Base-by-base conservation (phyloP, 2,329 filamentous ascomycete species). In the Trichoderma sp. region DNA sequence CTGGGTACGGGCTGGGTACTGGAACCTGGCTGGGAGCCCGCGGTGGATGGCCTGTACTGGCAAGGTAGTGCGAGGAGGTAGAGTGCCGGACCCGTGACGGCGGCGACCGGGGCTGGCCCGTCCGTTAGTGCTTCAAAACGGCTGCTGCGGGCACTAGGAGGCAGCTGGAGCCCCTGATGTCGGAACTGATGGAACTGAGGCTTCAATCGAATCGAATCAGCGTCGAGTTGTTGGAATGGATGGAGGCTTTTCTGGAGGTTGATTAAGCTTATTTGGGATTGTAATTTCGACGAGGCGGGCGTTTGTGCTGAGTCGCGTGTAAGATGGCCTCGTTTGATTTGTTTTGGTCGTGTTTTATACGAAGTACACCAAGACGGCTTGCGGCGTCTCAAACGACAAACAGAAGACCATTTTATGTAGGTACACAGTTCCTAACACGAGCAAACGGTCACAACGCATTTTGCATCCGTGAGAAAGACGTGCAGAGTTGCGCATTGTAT, bases 161-260 rank as follows among this genome's bases (percentile, higher is more conserved):
- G 31, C 24, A 71, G 67, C 67, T 60, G 53, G 35, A 71, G 53
- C 69, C 69, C 69, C 59, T 72, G 38, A 53, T 16, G 66, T 59
- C 27, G 35, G 16, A 12, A 8, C 16, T 11, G 56, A 2, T 31
- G 27, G 50, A 24, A 56, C 11, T 24, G 21, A 12, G 50, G 50
- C 50, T 56, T 24, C 50, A 24, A 24, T 56, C 21, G 4, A 53
- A 56, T 14, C n/a, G 2, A 12, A 24, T 56, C 50, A 56, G 11
- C 5, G n/a, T 24, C 11, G 50, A 56, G 50, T 6, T 24, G n/a
- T 21, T 56, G 50, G 50, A 56, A 56, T 9, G 18, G 41, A 45
- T 45, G 41, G 38, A 41, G 1, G 45, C 45, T 35, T 18, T 24
- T 53, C n/a, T 33, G 29, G n/a, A 7, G 9, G 65, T 12, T 33